Conservation (phyloP, 495 filamentous ascomycete species). For the Cetradonia linearis region DNA sequence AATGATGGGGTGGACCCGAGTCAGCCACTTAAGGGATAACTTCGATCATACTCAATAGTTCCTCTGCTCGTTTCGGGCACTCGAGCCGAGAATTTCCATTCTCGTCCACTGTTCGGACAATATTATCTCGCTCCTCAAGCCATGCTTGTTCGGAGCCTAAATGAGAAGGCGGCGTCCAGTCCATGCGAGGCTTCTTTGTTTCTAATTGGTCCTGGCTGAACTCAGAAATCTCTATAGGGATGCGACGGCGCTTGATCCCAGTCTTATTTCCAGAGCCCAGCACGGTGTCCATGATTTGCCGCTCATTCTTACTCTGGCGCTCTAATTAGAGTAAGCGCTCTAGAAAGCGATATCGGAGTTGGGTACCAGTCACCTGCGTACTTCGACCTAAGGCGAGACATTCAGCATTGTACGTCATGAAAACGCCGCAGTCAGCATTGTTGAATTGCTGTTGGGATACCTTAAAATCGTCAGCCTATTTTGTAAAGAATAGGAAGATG, state of each 20-base stretch:
- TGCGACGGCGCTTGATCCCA: neutral
- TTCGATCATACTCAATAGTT: neutral
- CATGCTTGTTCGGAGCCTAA: constrained; percentile 7
- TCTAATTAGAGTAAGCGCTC: constrained; percentile 13
- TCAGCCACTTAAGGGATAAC: neutral
- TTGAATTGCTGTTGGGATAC: constrained; percentile 6
- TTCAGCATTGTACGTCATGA: constrained; percentile 11
- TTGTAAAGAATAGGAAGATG: neutral
- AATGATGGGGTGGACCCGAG: neutral
- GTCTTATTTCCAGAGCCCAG: neutral
- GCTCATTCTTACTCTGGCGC: constrained; percentile 14
- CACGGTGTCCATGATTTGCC: constrained; percentile 8
- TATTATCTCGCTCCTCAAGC: constrained; percentile 11
- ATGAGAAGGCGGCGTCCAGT: constrained; percentile 6
- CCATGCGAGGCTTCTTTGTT: neutral
- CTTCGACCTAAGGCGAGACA: constrained; percentile 7
- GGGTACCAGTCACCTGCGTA: constrained; percentile 7
- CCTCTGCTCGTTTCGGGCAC: neutral
- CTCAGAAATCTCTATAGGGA: neutral
- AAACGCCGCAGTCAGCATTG: constrained; percentile 6
- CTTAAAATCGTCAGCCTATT: neutral
- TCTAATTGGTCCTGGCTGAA: neutral
- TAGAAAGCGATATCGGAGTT: constrained; percentile 10
- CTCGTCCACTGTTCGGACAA: neutral
- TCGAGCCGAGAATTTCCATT: neutral